Conservation (phyloP, 2,329 filamentous ascomycete genomes). For the Colletotrichum liaoningense region DNA sequence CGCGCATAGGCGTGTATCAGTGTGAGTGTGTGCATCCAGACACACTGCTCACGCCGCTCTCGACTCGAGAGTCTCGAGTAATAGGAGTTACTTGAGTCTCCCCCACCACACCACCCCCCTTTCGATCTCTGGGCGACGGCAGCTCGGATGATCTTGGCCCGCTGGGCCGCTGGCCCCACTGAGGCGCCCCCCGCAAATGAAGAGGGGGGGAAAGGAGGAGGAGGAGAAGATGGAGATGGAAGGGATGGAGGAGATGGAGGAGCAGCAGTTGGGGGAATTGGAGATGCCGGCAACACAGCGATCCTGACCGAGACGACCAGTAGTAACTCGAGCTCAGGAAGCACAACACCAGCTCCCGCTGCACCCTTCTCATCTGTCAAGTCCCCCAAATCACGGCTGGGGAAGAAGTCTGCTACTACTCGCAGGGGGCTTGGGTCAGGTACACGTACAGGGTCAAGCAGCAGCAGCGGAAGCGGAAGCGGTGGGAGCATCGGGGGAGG, state of each 20-base stretch:
- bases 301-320: conserved; percentile 26
- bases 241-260: neutral
- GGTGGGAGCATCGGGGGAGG: neutral
- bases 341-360: conserved; percentile 20
- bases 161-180: conserved; percentile 37
- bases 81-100: neutral
- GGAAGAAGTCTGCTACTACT: conserved; percentile 19
- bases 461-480: neutral
- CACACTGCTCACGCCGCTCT: neutral
- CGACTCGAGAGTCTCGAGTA: neutral
- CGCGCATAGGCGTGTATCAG: conserved; percentile 1
- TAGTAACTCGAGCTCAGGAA: conserved; percentile 5
- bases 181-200: conserved; percentile 33
- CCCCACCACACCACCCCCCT: neutral
- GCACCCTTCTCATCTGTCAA: conserved; percentile 4
- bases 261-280: conserved; percentile 12
- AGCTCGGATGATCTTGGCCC: conserved; percentile 38
- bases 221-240: conserved; percentile 6
- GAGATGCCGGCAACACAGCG: conserved; percentile 29
- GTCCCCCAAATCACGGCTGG: conserved; percentile 24
- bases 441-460: conserved; percentile 8
- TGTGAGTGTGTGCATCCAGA: neutral
- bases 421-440: conserved; percentile 27
- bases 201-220: conserved; percentile 17
- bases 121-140: conserved; percentile 24